Conservation (phyloP, 345 rosid species). For the Eucalyptus polyanthemos region DNA sequence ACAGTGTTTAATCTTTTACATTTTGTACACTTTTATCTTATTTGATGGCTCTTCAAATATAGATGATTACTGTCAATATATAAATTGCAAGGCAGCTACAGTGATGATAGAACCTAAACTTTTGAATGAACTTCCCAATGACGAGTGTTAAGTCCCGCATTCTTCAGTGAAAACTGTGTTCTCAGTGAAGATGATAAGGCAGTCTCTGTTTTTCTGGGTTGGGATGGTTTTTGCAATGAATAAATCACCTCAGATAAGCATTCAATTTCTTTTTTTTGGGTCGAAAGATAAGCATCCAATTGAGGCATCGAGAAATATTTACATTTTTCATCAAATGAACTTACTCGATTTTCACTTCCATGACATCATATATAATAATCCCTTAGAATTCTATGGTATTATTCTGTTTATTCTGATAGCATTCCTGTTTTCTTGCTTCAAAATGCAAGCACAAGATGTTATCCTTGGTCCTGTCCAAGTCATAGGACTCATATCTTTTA, state of each 20-base stretch:
- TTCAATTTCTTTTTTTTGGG: background rate
- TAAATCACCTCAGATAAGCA: background rate
- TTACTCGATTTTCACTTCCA: background rate
- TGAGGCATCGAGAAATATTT: background rate
- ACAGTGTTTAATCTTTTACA: background rate
- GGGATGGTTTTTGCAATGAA: background rate
- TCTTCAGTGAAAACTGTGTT: background rate
- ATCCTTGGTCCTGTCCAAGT: background rate
- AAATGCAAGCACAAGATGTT: background rate
- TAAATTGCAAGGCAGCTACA: background rate
- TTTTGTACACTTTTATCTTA: background rate
- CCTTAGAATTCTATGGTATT: background rate
- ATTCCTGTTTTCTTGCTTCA: background rate
- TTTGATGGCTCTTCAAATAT: background rate
- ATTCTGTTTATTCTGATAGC: background rate
- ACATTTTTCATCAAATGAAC: background rate
- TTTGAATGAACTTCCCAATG: background rate
- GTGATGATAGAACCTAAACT: background rate
- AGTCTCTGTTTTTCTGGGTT: background rate
- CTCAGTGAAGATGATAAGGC: background rate
- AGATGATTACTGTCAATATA: background rate
- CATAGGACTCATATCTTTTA: background rate
- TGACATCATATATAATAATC: background rate
- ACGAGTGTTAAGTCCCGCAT: background rate
- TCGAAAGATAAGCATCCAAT: no score